These are phyloP conservation scores for Lipomyces spencermartinsiae DNA, from an alignment of 805 yeast genomes.

Conservation along the genomic window DNA sequence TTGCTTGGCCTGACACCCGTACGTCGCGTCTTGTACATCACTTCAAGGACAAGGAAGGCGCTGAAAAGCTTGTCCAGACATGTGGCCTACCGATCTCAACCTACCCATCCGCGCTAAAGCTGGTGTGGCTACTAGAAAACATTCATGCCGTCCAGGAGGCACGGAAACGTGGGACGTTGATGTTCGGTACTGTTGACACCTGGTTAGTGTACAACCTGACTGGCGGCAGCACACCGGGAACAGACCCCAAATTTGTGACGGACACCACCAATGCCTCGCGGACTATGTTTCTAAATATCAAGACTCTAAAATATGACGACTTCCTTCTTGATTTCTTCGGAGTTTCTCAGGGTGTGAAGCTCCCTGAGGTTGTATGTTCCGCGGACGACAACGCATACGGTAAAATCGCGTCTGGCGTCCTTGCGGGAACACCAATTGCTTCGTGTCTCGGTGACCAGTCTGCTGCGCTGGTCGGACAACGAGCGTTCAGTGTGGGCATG, in stretches of 20 bases:
- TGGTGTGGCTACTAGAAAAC: slow-evolving; percentile 88
- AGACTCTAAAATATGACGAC: slow-evolving; percentile 75
- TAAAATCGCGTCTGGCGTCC: slow-evolving; percentile 57
- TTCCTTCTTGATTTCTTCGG: slow-evolving; percentile 79
- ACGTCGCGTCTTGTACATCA: slow-evolving; percentile 74
- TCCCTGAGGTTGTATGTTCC: slow-evolving; percentile 82
- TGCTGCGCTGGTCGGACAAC: slow-evolving; percentile 90
- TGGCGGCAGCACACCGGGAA: slow-evolving; percentile 56
- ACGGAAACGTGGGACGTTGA: slow-evolving; percentile 76
- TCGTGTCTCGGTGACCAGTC: slow-evolving; percentile 96
- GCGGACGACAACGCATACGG: slow-evolving; percentile 72
- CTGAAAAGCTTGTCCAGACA: slow-evolving; percentile 63
- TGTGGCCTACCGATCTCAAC: slow-evolving; percentile 91
- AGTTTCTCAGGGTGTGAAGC: slow-evolving; percentile 64
- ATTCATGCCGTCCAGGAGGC: slow-evolving; percentile 67
- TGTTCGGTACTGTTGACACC: slow-evolving; percentile 94
- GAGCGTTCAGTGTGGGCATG: slow-evolving; percentile 80
- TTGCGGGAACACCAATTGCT: slow-evolving; percentile 73
- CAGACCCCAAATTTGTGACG: slow-evolving; percentile 60
- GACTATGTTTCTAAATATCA: slow-evolving; percentile 86
- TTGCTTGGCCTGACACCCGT: slow-evolving; percentile 96
- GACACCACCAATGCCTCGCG: slow-evolving; percentile 93
- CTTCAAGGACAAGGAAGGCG: slow-evolving; percentile 60
- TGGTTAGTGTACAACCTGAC: slow-evolving; percentile 91
- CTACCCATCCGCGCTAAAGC: slow-evolving; percentile 88